Evolutionary conservation across 83 land plant genomes (phyloP), one percentile per base, ranked within the genome.

Genomic region (Diphasiastrum complanatum): DNA sequence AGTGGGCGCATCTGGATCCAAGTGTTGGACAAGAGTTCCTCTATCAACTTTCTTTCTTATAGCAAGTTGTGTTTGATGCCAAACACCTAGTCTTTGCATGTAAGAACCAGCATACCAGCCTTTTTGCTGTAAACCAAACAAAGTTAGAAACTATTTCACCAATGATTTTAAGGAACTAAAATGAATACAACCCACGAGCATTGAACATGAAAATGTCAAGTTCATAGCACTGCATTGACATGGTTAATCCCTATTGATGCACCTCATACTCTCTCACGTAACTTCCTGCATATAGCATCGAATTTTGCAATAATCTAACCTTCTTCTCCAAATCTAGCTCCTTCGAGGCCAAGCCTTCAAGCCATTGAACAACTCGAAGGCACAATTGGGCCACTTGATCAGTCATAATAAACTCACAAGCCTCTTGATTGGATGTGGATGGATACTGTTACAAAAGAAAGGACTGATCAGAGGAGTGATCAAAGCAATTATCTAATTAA

Each of bases 1-100:
- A 23, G 97, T 86, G 46, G 99, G 97, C 29, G 99, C 99, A 81
- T 95, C 99, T 70, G 95, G 95, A 66, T 95, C 99, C 68, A 95
- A 59, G 73, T 90, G 93, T 16, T 78, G 82, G 46, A 95, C 86
- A 48, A 81, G 76, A 0, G 78, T 58, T 29, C 80, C 53, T 70
- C 70, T 69, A 22, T 85, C 72, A 26, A 47, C 64, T 23, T 69
- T 78, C 65, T 70, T 90, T 69, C 76, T 85, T 14, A 95, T 70
- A 31, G 68, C 70, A 28, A 84, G 67, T 41, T 95, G 96, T 37
- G 99, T 95, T 65, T 87, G 87, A 68, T 78, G 85, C 99, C 99
- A 95, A 47, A 95, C 73, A 41, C 99, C 99, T 52, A 85, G 78
- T 54, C 77, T 85, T 18, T 89, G 97, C 60, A 86, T 78, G 68